Conservation (phyloP, 2,329 filamentous ascomycete species). For the Aspergillus sclerotialis region DNA sequence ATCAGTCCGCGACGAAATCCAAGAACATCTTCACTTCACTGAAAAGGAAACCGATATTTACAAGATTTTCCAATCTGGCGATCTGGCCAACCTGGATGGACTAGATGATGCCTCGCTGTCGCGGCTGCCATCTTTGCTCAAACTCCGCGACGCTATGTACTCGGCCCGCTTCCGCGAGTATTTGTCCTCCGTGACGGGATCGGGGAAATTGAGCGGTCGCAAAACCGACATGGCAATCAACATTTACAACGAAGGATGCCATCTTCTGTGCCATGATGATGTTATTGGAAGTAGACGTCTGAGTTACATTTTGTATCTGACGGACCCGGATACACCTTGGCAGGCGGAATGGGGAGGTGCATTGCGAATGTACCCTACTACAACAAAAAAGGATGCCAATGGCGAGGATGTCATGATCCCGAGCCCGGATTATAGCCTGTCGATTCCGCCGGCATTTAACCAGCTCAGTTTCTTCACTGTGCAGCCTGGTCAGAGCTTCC, state of each 20-base stretch:
- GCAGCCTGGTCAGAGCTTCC: conserved; percentile 96
- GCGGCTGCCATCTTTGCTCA: conserved; percentile 81
- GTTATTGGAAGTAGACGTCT: conserved; percentile 95
- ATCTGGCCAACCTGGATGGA: conserved; percentile 92
- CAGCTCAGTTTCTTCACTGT: conserved; percentile 98
- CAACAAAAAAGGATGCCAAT: conserved; percentile 57
- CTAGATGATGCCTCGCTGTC: conserved; percentile 78
- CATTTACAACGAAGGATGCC: conserved; percentile 93
- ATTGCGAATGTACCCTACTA: conserved; percentile 74
- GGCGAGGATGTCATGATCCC: conserved; percentile 75
- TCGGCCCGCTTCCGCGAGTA: conserved; percentile 84
- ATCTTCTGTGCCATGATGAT: conserved; percentile 93
- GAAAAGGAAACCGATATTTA: conserved; percentile 99
- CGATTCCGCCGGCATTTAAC: conserved; percentile 92
- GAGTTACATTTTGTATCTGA: conserved; percentile 95
- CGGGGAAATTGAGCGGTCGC: conserved; percentile 77
- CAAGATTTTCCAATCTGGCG: conserved; percentile 97
- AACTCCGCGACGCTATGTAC: conserved; percentile 90
- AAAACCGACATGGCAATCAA: conserved; percentile 99
- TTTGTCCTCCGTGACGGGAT: conserved; percentile 75
- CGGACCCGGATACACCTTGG: conserved; percentile 87
- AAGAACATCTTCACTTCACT: conserved; percentile 85
- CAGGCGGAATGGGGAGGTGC: conserved; percentile 88
- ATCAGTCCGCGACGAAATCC: conserved; percentile 80
- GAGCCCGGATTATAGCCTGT: conserved; percentile 66